Percentiles rank a stretch among this genome's conserved stretches.
These are phyloP conservation scores for Lignosus rhinocerotis DNA, from an alignment of 1,284 basidiomycete genomes.

Conservation along the genomic window DNA sequence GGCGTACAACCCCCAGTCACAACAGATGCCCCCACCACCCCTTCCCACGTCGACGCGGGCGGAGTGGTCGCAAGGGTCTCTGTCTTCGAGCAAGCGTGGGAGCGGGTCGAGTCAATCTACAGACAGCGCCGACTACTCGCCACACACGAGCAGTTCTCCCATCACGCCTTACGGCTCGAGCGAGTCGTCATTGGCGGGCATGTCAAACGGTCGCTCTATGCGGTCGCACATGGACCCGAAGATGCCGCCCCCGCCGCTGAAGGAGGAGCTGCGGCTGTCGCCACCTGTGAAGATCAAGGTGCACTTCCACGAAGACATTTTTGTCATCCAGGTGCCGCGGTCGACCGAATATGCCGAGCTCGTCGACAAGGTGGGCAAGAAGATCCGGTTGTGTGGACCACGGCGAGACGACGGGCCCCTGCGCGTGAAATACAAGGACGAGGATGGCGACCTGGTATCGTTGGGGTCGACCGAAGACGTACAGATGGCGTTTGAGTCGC, in stretches of 20 bases:
- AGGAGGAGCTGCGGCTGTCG: slow-evolving; percentile 38
- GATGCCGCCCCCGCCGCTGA: slow-evolving; percentile 52
- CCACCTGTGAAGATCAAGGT: slow-evolving; percentile 83
- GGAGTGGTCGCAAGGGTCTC: slow-evolving; percentile 49
- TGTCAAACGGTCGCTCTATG: slow-evolving; percentile 48
- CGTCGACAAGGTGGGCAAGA: slow-evolving; percentile 88
- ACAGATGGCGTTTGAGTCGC: slow-evolving; percentile 85
- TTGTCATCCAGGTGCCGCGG: slow-evolving; percentile 86
- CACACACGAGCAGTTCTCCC: slow-evolving; percentile 76
- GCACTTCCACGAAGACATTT: slow-evolving; percentile 87
- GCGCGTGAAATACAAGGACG: slow-evolving; percentile 87
- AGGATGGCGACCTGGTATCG: slow-evolving; percentile 87
- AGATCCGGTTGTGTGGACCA: slow-evolving; percentile 86
- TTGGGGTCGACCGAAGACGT: slow-evolving; percentile 88
- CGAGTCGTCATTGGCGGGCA: slow-evolving; percentile 69
- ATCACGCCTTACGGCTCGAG: slow-evolving; percentile 85
- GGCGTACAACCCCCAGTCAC: slow-evolving; percentile 57
- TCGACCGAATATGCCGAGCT: slow-evolving; percentile 79
- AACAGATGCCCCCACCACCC: slow-evolving; percentile 52
- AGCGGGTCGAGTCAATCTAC: slow-evolving; percentile 82
- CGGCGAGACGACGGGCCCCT: slow-evolving; percentile 73
- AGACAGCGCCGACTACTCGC: slow-evolving; percentile 78
- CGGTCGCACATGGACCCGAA: slow-evolving; percentile 51
- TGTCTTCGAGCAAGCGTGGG: slow-evolving; percentile 63
- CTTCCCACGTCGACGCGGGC: slow-evolving; percentile 57